Percentiles rank a stretch among this genome's conserved stretches.
These are phyloP conservation scores for Candida andamanensis DNA, from an alignment of 805 yeast species.

Conservation along the genomic window DNA sequence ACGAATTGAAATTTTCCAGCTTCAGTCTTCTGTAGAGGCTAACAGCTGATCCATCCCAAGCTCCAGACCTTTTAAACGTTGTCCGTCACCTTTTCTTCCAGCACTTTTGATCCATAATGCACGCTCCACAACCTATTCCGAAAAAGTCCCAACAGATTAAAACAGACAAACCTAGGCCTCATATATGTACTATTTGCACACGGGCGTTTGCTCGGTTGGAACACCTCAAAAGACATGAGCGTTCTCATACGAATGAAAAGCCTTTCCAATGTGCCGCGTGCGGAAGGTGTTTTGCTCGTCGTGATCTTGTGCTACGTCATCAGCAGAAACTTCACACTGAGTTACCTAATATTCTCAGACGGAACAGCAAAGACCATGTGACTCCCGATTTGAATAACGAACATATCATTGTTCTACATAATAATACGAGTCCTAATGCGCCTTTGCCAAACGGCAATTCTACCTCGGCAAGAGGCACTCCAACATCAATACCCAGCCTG, in stretches of 20 bases:
- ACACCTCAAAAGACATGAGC: conserved; percentile 88
- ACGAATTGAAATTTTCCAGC: no score
- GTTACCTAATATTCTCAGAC: conserved; percentile 36
- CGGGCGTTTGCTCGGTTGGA: conserved; percentile 94
- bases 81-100: no score
- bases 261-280: conserved; percentile 96
- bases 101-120: no score
- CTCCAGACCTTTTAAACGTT: no score
- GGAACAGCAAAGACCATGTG: conserved; percentile 17
- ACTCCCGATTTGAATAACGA: conserved; percentile 31
- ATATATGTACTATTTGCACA: conserved; percentile 83
- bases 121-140: conserved; percentile 80
- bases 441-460: conserved; percentile 46
- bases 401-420: conserved; percentile 47
- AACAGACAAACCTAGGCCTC: conserved; percentile 93
- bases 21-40: no score
- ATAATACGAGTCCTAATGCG: conserved; percentile 48
- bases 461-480: background rate
- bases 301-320: conserved; percentile 85
- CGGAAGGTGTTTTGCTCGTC: conserved; percentile 90
- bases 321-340: conserved; percentile 85
- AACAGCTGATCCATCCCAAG: no score
- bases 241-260: conserved; percentile 93
- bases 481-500: background rate
- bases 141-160: conserved; percentile 77